Evolutionary conservation across 1,284 basidiomycete species (phyloP).

Genomic region (Boletus sp.): DNA sequence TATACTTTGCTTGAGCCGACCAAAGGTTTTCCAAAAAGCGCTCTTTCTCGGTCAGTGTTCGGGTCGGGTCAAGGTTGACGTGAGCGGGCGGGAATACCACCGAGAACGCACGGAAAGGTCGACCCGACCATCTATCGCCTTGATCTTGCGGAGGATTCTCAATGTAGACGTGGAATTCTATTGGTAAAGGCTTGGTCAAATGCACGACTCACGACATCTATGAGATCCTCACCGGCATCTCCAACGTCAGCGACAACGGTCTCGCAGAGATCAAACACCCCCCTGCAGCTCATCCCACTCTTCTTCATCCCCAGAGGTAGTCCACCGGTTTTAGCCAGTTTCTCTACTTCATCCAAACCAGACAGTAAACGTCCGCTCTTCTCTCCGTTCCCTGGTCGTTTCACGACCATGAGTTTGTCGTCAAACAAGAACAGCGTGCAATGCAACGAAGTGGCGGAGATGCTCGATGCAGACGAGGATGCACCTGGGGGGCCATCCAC

Average conservation of each 20-base stretch:
- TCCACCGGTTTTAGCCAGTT: conserved; percentile 67
- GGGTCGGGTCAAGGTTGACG: conserved; percentile 63
- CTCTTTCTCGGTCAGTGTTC: conserved; percentile 68
- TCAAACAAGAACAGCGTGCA: conserved; percentile 95
- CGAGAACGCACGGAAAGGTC: conserved; percentile 77
- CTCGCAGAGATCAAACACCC: conserved; percentile 84
- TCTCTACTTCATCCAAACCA: conserved; percentile 86
- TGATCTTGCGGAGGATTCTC: conserved; percentile 82
- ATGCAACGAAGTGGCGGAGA: conserved; percentile 57
- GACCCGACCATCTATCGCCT: conserved; percentile 80
- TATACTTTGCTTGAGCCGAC: conserved; percentile 79
- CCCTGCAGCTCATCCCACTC: conserved; percentile 84
- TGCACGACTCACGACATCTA: conserved; percentile 13
- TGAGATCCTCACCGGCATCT: conserved; percentile 64
- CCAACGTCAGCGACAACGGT: conserved; percentile 85
- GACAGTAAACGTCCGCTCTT: conserved; percentile 76
- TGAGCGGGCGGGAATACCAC: conserved; percentile 73
- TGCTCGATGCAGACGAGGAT: conserved; percentile 46
- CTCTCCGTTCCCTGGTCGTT: conserved; percentile 76
- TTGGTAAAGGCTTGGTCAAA: conserved; percentile 13
- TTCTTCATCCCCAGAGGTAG: conserved; percentile 69
- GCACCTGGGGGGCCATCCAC: conserved; percentile 51
- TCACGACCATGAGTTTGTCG: conserved; percentile 91
- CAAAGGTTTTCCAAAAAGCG: conserved; percentile 89
- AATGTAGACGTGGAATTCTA: conserved; percentile 86